phyloP scores from a whole-genome alignment of 179 eudicot species.

The Silene coronaria region DNA sequence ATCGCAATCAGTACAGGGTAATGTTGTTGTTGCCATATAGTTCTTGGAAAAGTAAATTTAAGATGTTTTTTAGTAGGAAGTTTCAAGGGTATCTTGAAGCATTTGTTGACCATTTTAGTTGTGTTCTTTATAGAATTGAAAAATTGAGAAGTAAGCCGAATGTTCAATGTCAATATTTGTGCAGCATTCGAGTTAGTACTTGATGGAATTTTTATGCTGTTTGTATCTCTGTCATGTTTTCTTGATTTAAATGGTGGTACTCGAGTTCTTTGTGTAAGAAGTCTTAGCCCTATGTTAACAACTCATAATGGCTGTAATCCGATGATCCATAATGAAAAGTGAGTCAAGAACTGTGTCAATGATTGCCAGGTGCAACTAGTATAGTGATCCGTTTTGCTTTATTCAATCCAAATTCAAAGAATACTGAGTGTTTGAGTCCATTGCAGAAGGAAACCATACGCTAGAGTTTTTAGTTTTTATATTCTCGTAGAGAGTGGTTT shows the following conservation, averaged over 20 bases:
- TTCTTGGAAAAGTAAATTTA: not conserved
- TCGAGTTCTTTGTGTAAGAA: not conserved
- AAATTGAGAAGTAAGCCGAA: not conserved
- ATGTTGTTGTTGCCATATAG: too few relatives aligned
- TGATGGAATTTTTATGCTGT: not conserved
- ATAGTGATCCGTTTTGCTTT: not conserved
- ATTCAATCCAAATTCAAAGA: not conserved
- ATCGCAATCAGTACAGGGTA: too few relatives aligned
- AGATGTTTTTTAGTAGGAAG: not conserved
- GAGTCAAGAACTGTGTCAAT: not conserved
- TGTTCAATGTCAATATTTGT: not conserved
- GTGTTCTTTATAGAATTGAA: not conserved
- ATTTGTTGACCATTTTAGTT: not conserved
- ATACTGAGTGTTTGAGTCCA: not conserved
- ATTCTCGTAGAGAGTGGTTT: not conserved
- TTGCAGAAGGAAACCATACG: not conserved
- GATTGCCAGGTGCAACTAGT: not conserved
- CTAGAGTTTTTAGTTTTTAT: not conserved
- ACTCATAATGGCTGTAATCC: too few relatives aligned
- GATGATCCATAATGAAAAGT: not conserved
- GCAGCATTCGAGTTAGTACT: not conserved
- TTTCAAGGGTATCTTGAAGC: not conserved
- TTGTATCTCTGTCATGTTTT: not conserved
- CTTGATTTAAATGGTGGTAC: not conserved
- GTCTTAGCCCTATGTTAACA: not conserved